These are phyloP conservation scores for Malus hybrid DNA, from an alignment of 331 rosid genomes.

Conservation along the genomic window DNA sequence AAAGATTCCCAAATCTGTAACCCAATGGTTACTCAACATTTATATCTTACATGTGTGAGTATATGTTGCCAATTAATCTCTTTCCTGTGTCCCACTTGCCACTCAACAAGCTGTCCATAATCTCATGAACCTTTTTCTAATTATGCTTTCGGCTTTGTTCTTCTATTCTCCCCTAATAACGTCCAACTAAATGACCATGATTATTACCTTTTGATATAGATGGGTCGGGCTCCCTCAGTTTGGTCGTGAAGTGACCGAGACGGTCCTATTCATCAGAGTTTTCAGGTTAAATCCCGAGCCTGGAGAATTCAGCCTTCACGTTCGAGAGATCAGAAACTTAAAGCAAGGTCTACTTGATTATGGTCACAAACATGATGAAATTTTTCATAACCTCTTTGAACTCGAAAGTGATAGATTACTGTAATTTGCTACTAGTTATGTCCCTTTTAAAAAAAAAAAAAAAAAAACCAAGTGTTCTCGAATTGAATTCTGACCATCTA, in stretches of 20 bases:
- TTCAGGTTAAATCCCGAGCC: neutral
- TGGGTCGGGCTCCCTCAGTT: neutral
- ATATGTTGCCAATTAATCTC: neutral
- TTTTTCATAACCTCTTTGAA: neutral
- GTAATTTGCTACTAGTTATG: too few species aligned
- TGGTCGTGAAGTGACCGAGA: neutral
- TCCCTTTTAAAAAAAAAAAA: too few species aligned
- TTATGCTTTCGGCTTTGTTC: neutral
- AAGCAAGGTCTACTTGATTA: too few species aligned
- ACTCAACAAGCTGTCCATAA: neutral
- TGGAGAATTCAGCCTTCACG: neutral
- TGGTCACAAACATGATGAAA: too few species aligned
- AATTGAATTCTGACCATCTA: neutral
- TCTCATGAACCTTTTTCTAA: neutral
- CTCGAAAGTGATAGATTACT: too few species aligned
- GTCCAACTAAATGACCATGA: neutral
- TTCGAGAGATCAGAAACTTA: too few species aligned
- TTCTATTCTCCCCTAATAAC: neutral
- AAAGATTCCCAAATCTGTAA: too few species aligned
- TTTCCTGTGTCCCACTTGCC: neutral
- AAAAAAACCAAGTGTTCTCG: too few species aligned
- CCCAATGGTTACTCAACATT: neutral
- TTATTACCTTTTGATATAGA: too few species aligned
- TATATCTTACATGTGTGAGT: neutral
- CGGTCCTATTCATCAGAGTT: neutral